Percentiles rank a stretch among this genome's conserved stretches.
Evolutionary conservation across 1,139 yeast species (phyloP).

Genomic region (Sugiyamaella pinicola): DNA sequence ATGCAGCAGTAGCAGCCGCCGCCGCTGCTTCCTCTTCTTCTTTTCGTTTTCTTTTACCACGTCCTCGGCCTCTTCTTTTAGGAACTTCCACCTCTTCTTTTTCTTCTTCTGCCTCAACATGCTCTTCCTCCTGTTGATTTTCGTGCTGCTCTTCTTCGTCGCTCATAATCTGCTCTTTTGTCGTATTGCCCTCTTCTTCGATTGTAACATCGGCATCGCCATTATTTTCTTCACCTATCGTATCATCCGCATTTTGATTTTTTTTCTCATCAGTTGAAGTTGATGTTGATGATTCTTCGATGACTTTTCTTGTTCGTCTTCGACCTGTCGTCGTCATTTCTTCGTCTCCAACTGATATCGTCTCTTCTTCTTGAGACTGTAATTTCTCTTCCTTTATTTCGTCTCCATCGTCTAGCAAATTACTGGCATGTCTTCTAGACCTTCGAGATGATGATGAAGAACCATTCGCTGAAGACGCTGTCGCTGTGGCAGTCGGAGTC

Average conservation of each 20-base stretch:
- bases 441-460: slow-evolving; percentile 2
- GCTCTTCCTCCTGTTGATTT: slow-evolving; percentile 11
- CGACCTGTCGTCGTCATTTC: neutral
- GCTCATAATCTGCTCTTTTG: slow-evolving; percentile 21
- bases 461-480: neutral
- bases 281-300: neutral
- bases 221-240: slow-evolving; percentile 8
- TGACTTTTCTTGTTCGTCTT: slow-evolving; percentile 6
- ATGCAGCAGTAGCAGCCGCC: too few species aligned
- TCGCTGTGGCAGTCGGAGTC: slow-evolving; percentile 1
- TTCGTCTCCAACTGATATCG: neutral
- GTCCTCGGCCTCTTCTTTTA: slow-evolving; percentile 8
- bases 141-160: slow-evolving; percentile 14
- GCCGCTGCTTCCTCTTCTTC: slow-evolving; percentile 3
- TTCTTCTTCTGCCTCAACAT: slow-evolving; percentile 3
- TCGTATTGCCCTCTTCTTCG: slow-evolving; percentile 18
- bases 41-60: slow-evolving; percentile 1
- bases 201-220: slow-evolving; percentile 14
- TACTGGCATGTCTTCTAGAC: slow-evolving; percentile 10
- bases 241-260: slow-evolving; percentile 9
- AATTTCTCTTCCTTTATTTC: neutral
- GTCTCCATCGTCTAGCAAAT: slow-evolving; percentile 11
- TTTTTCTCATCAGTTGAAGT: neutral
- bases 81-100: slow-evolving; percentile 1
- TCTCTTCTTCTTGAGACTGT: slow-evolving; percentile 3